Base-by-base conservation (phyloP, 2,329 filamentous ascomycete species). In the Penicillium sp. region DNA sequence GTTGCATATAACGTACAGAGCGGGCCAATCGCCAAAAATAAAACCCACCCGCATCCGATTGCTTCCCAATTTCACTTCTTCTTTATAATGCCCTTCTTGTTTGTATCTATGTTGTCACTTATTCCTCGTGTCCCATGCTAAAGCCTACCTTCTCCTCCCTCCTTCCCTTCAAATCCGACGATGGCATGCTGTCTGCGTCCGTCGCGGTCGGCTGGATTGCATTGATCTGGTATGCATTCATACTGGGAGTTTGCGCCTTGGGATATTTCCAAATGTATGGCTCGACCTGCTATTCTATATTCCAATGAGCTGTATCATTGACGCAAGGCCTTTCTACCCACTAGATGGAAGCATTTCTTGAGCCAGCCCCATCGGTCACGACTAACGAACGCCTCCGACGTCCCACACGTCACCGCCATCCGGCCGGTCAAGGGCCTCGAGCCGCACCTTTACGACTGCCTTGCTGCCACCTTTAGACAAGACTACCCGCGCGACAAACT, bases 351-450 rank as follows among this genome's bases (percentile, higher is more conserved):
- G 51, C 75, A 83, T 63, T 85, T 81, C 64, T 79, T 78, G 23
- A 70, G 64, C 49, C 71, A 67, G 39, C 81, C 78, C 44, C 67
- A 66, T 41, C 73, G 68, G 41, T 76, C 80, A 18, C 60, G 68
- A 53, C 78, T 72, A 35, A 68, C 74, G 18, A 69, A 70, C 2
- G 56, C 53, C 18, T 50, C 68, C 11, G 75, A 85, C 36, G 79
- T 91, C 3, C 93, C 92, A 14, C 86, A 90, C 75, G 82, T 99
- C 65, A 97, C 94, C 30, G 82, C 96, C 57, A 91, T 99, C 62
- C 89, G 94, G 2, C 95, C 94, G 0, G 87, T 96, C 61, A 97
- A 97, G 75, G 94, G 92, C 57, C 81, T 96, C 52, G 94, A 97
- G 71, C 89, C 91, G 4, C 84, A 86, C 60, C 84, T 97, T 23